Percentiles rank a stretch among this genome's conserved stretches.
Conservation (phyloP, 78 protist species). For the Dictyostelium brefeldianum region DNA sequence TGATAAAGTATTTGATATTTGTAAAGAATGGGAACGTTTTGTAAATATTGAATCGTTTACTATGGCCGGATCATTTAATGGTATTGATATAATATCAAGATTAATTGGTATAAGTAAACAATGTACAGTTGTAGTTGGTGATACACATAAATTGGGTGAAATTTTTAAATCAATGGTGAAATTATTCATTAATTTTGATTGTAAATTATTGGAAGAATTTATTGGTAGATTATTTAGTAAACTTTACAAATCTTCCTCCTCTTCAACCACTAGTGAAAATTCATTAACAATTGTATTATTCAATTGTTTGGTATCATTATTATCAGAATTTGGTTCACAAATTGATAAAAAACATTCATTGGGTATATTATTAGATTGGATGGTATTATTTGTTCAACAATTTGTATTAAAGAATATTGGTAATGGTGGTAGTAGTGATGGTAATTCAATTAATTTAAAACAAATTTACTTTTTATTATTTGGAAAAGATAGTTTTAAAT, state of each 20-base stretch:
- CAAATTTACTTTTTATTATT: constrained; percentile 9
- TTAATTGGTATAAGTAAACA: not conserved
- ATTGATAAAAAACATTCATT: not conserved
- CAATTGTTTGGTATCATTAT: not conserved
- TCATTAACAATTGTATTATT: not conserved
- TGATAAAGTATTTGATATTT: constrained; percentile 12
- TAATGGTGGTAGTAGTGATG: not conserved
- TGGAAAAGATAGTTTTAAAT: constrained; percentile 31
- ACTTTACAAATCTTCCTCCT: not conserved
- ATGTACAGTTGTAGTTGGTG: not conserved
- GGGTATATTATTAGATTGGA: constrained; percentile 70
- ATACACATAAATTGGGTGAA: not conserved
- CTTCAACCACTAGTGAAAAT: not conserved
- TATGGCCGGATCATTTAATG: not conserved
- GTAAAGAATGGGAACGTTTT: constrained; percentile 7
- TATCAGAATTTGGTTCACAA: not conserved
- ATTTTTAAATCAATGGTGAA: not conserved
- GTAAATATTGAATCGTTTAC: not conserved
- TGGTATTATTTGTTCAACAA: constrained; percentile 16
- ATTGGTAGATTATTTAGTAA: constrained; percentile 31
- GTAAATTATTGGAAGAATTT: constrained; percentile 12
- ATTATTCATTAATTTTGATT: not conserved
- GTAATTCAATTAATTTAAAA: not conserved
- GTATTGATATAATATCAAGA: not conserved
- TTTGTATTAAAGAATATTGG: not conserved